Evolutionary conservation across 2,329 filamentous ascomycete genomes (phyloP).

Genomic region (Escovopsis weberi): DNA sequence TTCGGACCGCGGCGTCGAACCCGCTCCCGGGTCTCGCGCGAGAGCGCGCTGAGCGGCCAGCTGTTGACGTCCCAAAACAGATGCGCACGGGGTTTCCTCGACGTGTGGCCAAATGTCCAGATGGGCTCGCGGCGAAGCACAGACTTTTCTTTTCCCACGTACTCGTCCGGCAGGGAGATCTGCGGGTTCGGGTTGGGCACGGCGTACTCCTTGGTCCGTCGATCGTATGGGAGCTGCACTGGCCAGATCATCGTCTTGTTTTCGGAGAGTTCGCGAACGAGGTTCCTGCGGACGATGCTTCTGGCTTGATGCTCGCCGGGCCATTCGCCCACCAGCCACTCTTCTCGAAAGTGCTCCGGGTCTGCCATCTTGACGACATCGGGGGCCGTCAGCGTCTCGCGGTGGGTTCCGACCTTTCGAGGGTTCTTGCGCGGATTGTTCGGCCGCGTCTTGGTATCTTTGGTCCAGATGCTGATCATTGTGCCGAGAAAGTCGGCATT

Average conservation of each 20-base stretch:
- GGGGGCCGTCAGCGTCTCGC: constrained; percentile 9
- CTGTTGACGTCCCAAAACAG: constrained; percentile 31
- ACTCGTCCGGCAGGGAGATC: background rate
- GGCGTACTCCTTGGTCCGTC: constrained; percentile 1
- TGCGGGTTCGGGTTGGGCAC: background rate
- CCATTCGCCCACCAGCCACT: background rate
- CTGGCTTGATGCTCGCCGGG: background rate
- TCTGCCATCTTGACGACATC: constrained; percentile 21
- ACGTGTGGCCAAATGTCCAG: constrained; percentile 18
- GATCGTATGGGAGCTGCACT: constrained; percentile 11
- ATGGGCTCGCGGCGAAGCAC: constrained; percentile 15
- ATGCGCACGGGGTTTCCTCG: constrained; percentile 6
- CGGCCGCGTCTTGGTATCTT: constrained; percentile 7
- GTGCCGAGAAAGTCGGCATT: constrained; percentile 7
- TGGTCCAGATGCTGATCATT: constrained; percentile 7
- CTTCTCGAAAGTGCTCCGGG: constrained; percentile 6
- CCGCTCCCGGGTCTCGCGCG: constrained; percentile 11
- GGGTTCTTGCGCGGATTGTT: constrained; percentile 8
- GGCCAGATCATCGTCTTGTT: constrained; percentile 30
- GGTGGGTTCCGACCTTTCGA: background rate
- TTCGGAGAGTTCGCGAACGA: constrained; percentile 29
- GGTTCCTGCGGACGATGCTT: constrained; percentile 19
- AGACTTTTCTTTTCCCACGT: constrained; percentile 5
- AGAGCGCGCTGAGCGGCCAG: constrained; percentile 32
- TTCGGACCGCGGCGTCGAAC: constrained; percentile 11